Evolutionary conservation across 2,329 filamentous ascomycete genomes (phyloP).

Genomic region (Colletotrichum orchidophilum): DNA sequence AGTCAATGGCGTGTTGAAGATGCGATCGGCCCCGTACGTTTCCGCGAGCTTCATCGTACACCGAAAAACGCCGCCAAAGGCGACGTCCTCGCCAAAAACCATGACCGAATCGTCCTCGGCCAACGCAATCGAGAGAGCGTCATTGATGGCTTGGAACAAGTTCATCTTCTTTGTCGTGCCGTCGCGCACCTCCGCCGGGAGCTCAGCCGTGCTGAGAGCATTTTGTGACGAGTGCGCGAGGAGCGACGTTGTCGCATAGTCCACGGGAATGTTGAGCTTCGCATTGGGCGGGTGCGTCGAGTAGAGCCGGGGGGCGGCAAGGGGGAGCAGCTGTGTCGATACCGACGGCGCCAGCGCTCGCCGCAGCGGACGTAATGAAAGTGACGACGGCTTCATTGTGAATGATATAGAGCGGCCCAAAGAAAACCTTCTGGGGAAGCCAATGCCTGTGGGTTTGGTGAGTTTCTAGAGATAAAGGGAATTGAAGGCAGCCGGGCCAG

Average conservation of each 20-base stretch:
- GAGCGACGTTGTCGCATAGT: constrained; percentile 84
- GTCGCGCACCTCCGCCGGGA: constrained; percentile 71
- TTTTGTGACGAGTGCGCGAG: constrained; percentile 82
- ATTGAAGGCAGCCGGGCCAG: constrained; percentile 10
- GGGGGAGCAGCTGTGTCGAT: constrained; percentile 11
- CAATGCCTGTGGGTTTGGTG: constrained; percentile 1
- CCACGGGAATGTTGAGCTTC: constrained; percentile 83
- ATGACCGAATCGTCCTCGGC: constrained; percentile 86
- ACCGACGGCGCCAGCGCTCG: constrained; percentile 29
- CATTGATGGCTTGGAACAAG: constrained; percentile 92
- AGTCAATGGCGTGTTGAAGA: constrained; percentile 95
- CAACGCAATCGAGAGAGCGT: constrained; percentile 84
- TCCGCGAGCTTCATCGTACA: constrained; percentile 92
- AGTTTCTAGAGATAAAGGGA: constrained; percentile 4
- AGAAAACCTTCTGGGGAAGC: background rate
- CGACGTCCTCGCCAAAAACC: constrained; percentile 95
- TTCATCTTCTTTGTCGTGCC: constrained; percentile 87
- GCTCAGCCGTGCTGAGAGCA: constrained; percentile 76
- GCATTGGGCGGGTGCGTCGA: constrained; percentile 68
- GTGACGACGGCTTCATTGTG: constrained; percentile 27
- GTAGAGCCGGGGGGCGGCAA: constrained; percentile 47
- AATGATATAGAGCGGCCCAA: background rate
- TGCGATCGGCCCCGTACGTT: constrained; percentile 85
- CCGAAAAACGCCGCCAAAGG: constrained; percentile 95
- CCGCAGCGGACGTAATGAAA: constrained; percentile 26